Evolutionary conservation across 495 filamentous ascomycete genomes (phyloP), one percentile per base, ranked within the genome.

Genomic region (Durotheca rogersii): DNA sequence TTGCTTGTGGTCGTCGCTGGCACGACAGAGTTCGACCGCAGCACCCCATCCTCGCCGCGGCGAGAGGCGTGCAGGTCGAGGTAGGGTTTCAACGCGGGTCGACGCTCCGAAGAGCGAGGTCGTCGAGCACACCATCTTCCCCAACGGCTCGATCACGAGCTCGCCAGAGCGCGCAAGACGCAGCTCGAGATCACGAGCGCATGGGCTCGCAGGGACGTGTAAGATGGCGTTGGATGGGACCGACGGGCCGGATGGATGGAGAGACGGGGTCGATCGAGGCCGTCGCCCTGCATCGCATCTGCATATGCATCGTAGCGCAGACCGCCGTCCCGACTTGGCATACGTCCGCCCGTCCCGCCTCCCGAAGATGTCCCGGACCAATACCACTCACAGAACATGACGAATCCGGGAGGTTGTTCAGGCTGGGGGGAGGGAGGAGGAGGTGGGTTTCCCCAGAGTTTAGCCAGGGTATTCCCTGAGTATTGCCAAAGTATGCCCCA

Each of bases 291-390:
- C 23, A 27, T 27, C 9, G n/a, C n/a, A 18, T 41, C 20, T 41
- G 38, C 38, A 36, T 43, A 41, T 40, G 47, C 7, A 19, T 10
- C 18, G 39, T 43, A 36, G 37, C n/a, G n/a, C n/a, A n/a, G n/a
- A n/a, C n/a, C n/a, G 39, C 20, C 14, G 17, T 9, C 23, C 9
- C 23, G 23, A 27, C 23, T 27, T 9, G 23, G 9, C 4, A 9
- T 4, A 9, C 4, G 4, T 27, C 23, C 23, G 9, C 9, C 23
- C n/a, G n/a, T n/a, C n/a, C n/a, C n/a, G n/a, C n/a, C n/a, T n/a
- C 23, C 23, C 23, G 23, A 27, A 9, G 23, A 27, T 27, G 23
- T 27, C 23, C 23, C 23, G 23, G 23, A 27, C 23, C 23, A 27
- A 49, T 49, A 37, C 18, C 46, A 37, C 19, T 34, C 9, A 9